Conservation (phyloP, 495 filamentous ascomycete genomes). For the Hamigera avellanea region DNA sequence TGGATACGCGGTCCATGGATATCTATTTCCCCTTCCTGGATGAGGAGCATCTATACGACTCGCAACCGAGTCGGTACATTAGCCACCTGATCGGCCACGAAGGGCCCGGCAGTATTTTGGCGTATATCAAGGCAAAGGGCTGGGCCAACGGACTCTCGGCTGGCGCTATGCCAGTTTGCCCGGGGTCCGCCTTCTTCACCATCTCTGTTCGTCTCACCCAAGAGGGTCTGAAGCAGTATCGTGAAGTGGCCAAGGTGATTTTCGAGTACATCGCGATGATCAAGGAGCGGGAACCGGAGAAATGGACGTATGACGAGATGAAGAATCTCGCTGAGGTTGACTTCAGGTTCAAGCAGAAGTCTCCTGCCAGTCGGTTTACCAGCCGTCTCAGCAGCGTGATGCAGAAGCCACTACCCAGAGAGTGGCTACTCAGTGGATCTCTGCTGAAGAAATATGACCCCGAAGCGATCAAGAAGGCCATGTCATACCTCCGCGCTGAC, state of each 20-base stretch:
- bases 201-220: conserved; percentile 74
- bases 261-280: conserved; percentile 94
- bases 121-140: conserved; percentile 88
- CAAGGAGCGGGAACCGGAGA: conserved; percentile 64
- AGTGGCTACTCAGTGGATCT: conserved; percentile 73
- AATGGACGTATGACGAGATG: conserved; percentile 90
- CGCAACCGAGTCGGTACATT: conserved; percentile 81
- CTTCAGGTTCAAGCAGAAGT: conserved; percentile 92
- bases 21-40: conserved; percentile 84
- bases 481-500: conserved; percentile 69
- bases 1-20: conserved; percentile 78
- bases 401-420: conserved; percentile 78
- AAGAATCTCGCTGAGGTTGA: conserved; percentile 83
- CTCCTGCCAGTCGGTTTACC: conserved; percentile 75
- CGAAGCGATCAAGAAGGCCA: conserved; percentile 58
- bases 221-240: conserved; percentile 74
- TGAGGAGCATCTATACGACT: conserved; percentile 71
- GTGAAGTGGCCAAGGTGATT: conserved; percentile 74
- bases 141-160: conserved; percentile 86
- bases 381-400: conserved; percentile 71
- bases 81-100: conserved; percentile 94
- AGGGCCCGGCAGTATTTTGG: conserved; percentile 90
- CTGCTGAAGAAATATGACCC: conserved; percentile 70
- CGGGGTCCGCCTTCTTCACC: conserved; percentile 76
- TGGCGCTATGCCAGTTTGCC: conserved; percentile 64